phyloP scores from a whole-genome alignment of 2,329 filamentous ascomycete genomes.

The Fusarium drepaniforme region DNA sequence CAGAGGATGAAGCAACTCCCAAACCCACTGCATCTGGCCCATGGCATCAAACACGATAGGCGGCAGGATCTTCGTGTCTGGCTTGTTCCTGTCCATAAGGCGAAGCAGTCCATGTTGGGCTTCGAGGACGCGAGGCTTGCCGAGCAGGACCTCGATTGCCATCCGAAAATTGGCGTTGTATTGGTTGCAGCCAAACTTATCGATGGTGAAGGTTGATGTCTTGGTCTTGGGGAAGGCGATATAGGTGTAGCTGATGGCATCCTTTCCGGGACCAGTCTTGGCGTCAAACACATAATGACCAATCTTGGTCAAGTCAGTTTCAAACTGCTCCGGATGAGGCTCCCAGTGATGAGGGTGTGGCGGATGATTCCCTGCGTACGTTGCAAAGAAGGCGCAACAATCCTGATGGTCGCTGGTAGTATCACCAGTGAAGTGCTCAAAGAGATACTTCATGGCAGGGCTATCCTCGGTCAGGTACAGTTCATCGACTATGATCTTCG shows the following conservation, averaged over 20 bases:
- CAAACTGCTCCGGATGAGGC: conserved; percentile 32
- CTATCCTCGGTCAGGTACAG: conserved; percentile 20
- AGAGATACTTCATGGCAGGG: background rate
- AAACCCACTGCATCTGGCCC: conserved; percentile 17
- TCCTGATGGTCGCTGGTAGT: conserved; percentile 1
- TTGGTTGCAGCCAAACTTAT: conserved; percentile 42
- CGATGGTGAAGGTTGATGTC: conserved; percentile 5
- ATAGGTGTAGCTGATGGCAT: conserved; percentile 33
- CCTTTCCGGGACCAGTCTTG: background rate
- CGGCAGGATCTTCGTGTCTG: background rate
- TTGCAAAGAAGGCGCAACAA: conserved; percentile 42
- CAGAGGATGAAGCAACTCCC: conserved; percentile 35
- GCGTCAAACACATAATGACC: conserved; percentile 15
- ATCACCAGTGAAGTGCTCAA: conserved; percentile 3
- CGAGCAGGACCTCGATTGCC: conserved; percentile 44
- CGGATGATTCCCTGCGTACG: background rate
- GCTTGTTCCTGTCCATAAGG: conserved; percentile 23
- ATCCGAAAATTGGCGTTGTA: conserved; percentile 42
- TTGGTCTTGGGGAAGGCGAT: conserved; percentile 35
- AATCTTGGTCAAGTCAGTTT: conserved; percentile 32
- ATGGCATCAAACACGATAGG: conserved; percentile 30
- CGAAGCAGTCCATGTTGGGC: conserved; percentile 35
- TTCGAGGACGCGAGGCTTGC: background rate
- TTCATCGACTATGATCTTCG: background rate
- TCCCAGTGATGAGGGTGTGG: conserved; percentile 29